A percentile compares a stretch with the other conserved stretches of the same genome.
These are phyloP conservation scores for Penicillium sp. DNA, from an alignment of 2,329 filamentous ascomycete genomes.

Conservation along the genomic window DNA sequence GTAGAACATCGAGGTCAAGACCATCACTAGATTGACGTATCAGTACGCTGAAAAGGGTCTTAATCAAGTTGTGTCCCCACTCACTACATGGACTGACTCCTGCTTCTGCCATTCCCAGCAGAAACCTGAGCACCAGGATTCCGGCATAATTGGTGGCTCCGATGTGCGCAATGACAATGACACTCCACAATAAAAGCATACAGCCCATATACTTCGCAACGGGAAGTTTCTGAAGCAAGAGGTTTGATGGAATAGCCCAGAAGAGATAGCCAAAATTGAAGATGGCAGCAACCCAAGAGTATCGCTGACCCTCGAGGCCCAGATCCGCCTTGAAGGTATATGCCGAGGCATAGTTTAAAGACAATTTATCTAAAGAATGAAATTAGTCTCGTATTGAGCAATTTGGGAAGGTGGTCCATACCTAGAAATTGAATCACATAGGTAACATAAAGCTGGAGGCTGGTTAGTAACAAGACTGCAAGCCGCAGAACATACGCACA, in stretches of 20 bases:
- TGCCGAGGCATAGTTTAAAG: slow-evolving; percentile 39
- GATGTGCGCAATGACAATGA: slow-evolving; percentile 40
- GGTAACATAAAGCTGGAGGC: not conserved
- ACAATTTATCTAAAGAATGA: slow-evolving; percentile 20
- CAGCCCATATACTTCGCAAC: slow-evolving; percentile 44
- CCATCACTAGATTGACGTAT: slow-evolving; percentile 27
- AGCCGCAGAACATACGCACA: not conserved
- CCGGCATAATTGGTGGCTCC: slow-evolving; percentile 42
- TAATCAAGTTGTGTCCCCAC: not conserved
- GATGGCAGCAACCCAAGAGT: slow-evolving; percentile 48
- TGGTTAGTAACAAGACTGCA: not conserved
- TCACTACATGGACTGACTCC: slow-evolving; percentile 34
- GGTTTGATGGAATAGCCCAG: slow-evolving; percentile 43
- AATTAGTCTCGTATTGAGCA: not conserved
- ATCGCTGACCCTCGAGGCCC: slow-evolving; percentile 43
- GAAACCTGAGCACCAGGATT: slow-evolving; percentile 48
- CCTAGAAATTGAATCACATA: not conserved
- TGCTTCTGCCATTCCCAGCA: slow-evolving; percentile 47
- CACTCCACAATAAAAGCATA: slow-evolving; percentile 46
- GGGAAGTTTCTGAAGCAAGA: slow-evolving; percentile 44
- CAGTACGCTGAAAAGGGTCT: not conserved
- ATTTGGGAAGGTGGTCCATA: not conserved
- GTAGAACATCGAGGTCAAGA: slow-evolving; percentile 41
- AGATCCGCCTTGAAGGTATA: slow-evolving; percentile 47
- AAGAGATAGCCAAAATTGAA: slow-evolving; percentile 48